Base-by-base conservation (phyloP, 1,284 basidiomycete species). In the Phellopilus nigrolimitatus region DNA sequence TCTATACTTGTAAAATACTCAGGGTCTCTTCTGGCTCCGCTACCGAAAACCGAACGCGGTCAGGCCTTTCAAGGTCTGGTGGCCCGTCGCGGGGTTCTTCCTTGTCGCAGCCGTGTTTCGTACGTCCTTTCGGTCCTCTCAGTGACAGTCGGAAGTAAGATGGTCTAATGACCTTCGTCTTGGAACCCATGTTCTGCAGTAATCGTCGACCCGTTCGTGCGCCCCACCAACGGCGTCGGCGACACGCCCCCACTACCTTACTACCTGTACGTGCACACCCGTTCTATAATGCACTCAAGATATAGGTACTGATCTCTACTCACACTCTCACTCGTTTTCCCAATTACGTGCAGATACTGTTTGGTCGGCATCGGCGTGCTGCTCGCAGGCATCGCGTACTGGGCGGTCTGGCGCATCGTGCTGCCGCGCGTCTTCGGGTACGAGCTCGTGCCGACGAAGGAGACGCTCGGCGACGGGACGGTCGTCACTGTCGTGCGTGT, bases 21-120 rank as follows among this genome's bases (percentile, higher is more conserved):
- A 80, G 71, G 81, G 79, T 12, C 68, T 84, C 2, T 78, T 83
- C 61, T 82, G 72, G 68, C 64, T 82, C 31, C 63, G 79, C 40
- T 80, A 71, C 67, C 71, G 61, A 51, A 71, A 72, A 51, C 79
- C 79, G 1, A 55, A 74, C 48, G 63, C 66, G 1, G 58, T 49
- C 2, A 67, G 80, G 13, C 78, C 80, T n/a, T 82, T 81, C 69
- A 82, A 77, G 66, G 77, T 80, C 0, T 82, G 80, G 80, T 72
- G 67, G 64, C 78, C 78, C 2, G 53, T 82, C 2, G 78, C 75
- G 0, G 60, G 74, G 1, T 80, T 82, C 59, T 83, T 78, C 69
- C 62, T 80, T 2, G 74, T 68, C 7, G 74, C 74, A 1, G 69
- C 77, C 0, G 59, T 69, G 4, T 80, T 82, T 65, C 64, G 78